Base-by-base conservation (phyloP, 2,329 filamentous ascomycete genomes). In the Fusarium domesticum region DNA sequence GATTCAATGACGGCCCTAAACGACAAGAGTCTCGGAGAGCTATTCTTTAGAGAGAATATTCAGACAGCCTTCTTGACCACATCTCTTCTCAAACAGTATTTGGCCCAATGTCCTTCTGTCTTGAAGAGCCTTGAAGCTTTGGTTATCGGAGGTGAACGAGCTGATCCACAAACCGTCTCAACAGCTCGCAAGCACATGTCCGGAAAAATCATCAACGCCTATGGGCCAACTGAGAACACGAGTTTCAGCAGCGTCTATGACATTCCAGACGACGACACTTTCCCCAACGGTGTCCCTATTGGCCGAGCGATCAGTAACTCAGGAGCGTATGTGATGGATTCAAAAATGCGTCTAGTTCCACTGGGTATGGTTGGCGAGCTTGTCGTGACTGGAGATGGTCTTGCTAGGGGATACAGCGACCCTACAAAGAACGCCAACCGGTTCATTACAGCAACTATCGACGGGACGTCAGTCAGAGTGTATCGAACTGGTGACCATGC, bases 341-440 rank as follows among this genome's bases (percentile, higher is more conserved):
- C 42, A 3, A 38, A 52, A 2, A 50, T 49, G 12, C 52, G 42
- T 3, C 50, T 60, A 2, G 56, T 62, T 0, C 57, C 61, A 2
- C 18, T 52, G 0, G 59, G 60, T 6, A 54, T 60, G 1, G 18
- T 64, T 5, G 61, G 61, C 2, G 61, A 64, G 35, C 54, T 64
- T 5, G 42, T 63, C 1, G 50, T 64, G 1, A 60, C 56, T 0
- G 60, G 60, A 3, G 57, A 60, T 43, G 42, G 42, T 19, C 12
- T 45, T 17, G 42, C 42, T 2, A 31, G 42, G 23, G 37, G 59
- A 0, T 62, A 62, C 16, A 47, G 42, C 0, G 43, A 62, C 15
- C 7, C 43, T 1, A n/a, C 19, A 11, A 41, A 33, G 1, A 34
- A 58, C 28, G 11, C 6, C 0, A 35, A 50, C 10, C 52, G 54